Evolutionary conservation across 2,329 filamentous ascomycete genomes (phyloP).

Genomic region (Penicillium sp.): DNA sequence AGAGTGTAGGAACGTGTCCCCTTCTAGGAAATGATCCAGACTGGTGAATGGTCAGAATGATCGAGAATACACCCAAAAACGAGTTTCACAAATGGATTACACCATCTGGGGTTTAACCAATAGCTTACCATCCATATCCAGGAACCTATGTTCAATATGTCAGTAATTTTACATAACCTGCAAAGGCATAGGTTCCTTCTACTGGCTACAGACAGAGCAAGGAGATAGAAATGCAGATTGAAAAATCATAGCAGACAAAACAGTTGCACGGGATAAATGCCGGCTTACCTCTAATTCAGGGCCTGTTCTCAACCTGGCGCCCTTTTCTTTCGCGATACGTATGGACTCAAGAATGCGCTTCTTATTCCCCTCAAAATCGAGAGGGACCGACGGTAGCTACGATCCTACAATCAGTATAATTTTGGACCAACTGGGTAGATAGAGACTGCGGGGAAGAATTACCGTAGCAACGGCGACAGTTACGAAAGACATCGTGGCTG

Average conservation of each 20-base stretch:
- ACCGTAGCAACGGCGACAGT: constrained; percentile 5
- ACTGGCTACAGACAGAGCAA: neutral
- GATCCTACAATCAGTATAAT: neutral
- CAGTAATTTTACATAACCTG: constrained; percentile 22
- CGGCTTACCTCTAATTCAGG: constrained; percentile 43
- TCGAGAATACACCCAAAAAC: neutral
- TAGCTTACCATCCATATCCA: neutral
- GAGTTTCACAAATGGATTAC: neutral
- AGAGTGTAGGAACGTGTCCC: neutral
- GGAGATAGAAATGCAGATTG: neutral
- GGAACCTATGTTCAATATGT: neutral
- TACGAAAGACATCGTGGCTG: neutral
- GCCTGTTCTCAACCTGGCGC: constrained; percentile 55
- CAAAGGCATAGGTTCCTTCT: neutral
- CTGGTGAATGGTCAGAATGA: neutral
- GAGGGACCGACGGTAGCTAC: constrained; percentile 22
- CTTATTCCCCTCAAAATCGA: constrained; percentile 61
- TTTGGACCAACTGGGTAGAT: neutral
- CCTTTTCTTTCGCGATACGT: constrained; percentile 52
- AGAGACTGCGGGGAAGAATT: neutral
- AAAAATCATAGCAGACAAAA: constrained; percentile 56
- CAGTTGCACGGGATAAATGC: constrained; percentile 63
- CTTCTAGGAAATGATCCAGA: neutral
- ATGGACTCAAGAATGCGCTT: constrained; percentile 62
- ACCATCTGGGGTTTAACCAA: neutral